Conservation (phyloP, 306 rosid species). For the Delonix regia region DNA sequence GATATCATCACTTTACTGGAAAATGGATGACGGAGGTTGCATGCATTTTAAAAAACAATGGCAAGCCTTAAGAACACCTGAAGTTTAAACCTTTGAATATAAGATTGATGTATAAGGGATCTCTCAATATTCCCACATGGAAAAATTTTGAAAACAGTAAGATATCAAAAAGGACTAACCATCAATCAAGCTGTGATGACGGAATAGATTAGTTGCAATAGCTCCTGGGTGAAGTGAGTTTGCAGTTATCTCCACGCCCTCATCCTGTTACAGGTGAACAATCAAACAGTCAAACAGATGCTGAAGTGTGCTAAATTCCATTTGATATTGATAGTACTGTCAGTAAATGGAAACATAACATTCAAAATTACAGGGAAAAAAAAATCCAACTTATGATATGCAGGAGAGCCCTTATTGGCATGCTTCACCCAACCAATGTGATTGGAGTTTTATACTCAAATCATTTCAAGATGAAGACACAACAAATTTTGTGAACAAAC, state of each 20-base stretch:
- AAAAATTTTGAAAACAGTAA: background rate
- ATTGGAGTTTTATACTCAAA: background rate
- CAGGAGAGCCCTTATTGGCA: background rate
- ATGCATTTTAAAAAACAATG: background rate
- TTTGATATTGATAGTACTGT: background rate
- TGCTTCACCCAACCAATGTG: slow-evolving; percentile 10
- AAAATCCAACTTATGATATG: background rate
- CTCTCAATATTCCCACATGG: background rate
- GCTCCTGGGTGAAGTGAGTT: slow-evolving; percentile 66
- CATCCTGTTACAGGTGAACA: slow-evolving; percentile 45
- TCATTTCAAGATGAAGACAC: background rate
- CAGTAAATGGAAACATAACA: background rate
- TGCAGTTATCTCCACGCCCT: slow-evolving; percentile 53
- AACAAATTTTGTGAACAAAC: background rate
- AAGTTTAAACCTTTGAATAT: background rate
- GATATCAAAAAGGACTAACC: slow-evolving; percentile 41
- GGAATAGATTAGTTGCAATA: slow-evolving; percentile 55
- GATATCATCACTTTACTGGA: background rate
- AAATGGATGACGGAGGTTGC: background rate
- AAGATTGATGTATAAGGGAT: background rate
- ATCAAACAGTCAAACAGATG: slow-evolving; percentile 12
- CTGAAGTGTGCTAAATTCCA: slow-evolving; percentile 3
- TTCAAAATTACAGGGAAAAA: background rate
- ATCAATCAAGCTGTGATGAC: slow-evolving; percentile 40
- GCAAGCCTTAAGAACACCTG: background rate